Evolutionary conservation across 352 stramenopile genomes (phyloP), one percentile per base, ranked within the genome.

Genomic region (Phytophthora aleatoria): DNA sequence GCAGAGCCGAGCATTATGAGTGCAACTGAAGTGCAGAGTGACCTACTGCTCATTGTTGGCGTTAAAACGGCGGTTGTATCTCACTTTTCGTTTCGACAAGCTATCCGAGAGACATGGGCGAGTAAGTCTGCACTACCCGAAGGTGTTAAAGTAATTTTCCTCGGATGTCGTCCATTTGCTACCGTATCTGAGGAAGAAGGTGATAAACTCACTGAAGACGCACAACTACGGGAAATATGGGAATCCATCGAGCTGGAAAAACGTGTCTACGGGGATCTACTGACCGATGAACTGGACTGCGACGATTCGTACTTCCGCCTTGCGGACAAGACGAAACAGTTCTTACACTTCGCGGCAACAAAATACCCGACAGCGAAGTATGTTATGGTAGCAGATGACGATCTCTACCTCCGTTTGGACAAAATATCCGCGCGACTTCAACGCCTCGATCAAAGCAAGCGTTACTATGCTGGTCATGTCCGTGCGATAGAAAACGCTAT

Each of bases 381-480:
- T 20, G 49, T 87, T 0, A 84, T 92, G 72, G 66, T 92, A 31
- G 51, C 59, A 9, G 85, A 92, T 54, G 83, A 94, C 51, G 83
- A 92, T 38, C 52, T 89, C 2, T 90, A 86, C 27, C 28, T 90
- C 5, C 58, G 65, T 13, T 51, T 80, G 1, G 54, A 78, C 13
- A 54, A 62, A 8, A 31, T 42, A 38, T 15, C n/a, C 35, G 35
- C 7, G 10, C n/a, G 33, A 16, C 16, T 85, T 36, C 31, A 24
- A 28, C n/a, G 12, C 38, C 52, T 39, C 8, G 28, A 57, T 3
- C 12, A 55, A 13, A 12, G 50, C 8, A 41, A 41, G 10, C 35
- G 35, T n/a, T 41, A 41, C 35, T 41, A 41, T 41, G 35, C 35
- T 12, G 35, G 35, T n/a, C 35, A n/a, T 41, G 35, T 41, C 35